phyloP scores from a whole-genome alignment of 805 yeast species.

The Jamesozyma lodderae region DNA sequence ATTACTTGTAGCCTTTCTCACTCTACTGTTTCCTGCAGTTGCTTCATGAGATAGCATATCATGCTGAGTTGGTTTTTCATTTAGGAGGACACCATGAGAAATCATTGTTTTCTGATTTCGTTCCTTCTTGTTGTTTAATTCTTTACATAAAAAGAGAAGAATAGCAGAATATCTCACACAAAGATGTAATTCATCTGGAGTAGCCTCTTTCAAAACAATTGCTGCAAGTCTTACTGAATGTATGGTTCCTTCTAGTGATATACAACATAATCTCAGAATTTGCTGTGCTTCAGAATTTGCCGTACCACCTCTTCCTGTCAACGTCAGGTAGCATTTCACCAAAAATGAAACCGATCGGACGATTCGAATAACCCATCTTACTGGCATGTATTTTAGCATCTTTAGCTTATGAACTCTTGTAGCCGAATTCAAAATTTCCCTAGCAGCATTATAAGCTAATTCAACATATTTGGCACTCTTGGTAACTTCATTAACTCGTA shows the following conservation, averaged over 20 bases:
- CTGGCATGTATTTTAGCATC: constrained; percentile 71
- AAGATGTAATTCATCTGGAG: constrained; percentile 83
- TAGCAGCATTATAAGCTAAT: constrained; percentile 75
- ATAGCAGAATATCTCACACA: constrained; percentile 74
- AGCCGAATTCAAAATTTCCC: constrained; percentile 64
- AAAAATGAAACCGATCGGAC: constrained; percentile 85
- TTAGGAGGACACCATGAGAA: constrained; percentile 5
- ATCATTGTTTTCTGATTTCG: constrained; percentile 6
- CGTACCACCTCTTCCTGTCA: constrained; percentile 25
- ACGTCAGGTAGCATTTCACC: constrained; percentile 71
- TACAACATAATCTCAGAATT: constrained; percentile 49
- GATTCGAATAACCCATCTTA: constrained; percentile 81
- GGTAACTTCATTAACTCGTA: constrained; percentile 61
- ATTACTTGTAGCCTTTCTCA: too few relatives aligned
- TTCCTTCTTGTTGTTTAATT: constrained; percentile 46
- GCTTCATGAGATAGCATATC: too few relatives aligned
- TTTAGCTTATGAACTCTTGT: constrained; percentile 57
- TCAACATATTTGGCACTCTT: constrained; percentile 70
- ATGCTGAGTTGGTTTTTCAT: constrained; percentile 1
- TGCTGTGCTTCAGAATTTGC: constrained; percentile 36
- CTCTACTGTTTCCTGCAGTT: too few relatives aligned
- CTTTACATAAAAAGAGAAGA: constrained; percentile 64
- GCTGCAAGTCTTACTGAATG: constrained; percentile 64
- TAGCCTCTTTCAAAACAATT: constrained; percentile 62
- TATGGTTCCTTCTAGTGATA: constrained; percentile 63